A percentile compares a stretch with the other conserved stretches of the same genome.
Conservation (phyloP, 805 yeast species). For the Kregervanrija delftensis region DNA sequence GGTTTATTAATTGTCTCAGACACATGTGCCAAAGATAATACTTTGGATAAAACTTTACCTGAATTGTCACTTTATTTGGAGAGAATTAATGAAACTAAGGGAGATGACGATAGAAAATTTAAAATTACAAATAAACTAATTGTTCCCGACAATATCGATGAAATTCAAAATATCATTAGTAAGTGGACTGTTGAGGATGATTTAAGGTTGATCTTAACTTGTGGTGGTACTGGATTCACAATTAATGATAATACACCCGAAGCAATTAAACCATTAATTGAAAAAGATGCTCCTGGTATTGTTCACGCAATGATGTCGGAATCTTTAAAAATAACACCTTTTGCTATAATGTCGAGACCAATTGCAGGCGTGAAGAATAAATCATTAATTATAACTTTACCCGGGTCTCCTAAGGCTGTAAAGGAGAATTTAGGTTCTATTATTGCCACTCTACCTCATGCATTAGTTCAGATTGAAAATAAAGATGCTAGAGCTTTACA, state of each 20-base stretch:
- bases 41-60: constrained; percentile 29
- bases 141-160: constrained; percentile 31
- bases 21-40: constrained; percentile 27
- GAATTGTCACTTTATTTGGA: constrained; percentile 17
- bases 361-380: constrained; percentile 38
- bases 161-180: constrained; percentile 25
- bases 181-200: constrained; percentile 20
- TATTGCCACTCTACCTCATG: constrained; percentile 34
- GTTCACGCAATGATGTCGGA: constrained; percentile 39
- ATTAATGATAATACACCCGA: constrained; percentile 44
- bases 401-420: constrained; percentile 48
- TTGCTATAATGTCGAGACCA: constrained; percentile 44
- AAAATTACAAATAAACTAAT: constrained; percentile 13
- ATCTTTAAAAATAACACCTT: constrained; percentile 38
- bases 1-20: constrained; percentile 37
- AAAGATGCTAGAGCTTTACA: constrained; percentile 36
- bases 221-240: constrained; percentile 51
- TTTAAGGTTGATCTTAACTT: constrained; percentile 33
- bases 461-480: constrained; percentile 31
- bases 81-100: constrained; percentile 6
- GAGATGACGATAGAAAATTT: constrained; percentile 2
- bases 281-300: constrained; percentile 42
- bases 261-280: constrained; percentile 36
- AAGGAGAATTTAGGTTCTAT: constrained; percentile 37
- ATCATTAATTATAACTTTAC: constrained; percentile 38